Conservation (phyloP, 2,329 filamentous ascomycete species). For the Xylariaceae sp. region DNA sequence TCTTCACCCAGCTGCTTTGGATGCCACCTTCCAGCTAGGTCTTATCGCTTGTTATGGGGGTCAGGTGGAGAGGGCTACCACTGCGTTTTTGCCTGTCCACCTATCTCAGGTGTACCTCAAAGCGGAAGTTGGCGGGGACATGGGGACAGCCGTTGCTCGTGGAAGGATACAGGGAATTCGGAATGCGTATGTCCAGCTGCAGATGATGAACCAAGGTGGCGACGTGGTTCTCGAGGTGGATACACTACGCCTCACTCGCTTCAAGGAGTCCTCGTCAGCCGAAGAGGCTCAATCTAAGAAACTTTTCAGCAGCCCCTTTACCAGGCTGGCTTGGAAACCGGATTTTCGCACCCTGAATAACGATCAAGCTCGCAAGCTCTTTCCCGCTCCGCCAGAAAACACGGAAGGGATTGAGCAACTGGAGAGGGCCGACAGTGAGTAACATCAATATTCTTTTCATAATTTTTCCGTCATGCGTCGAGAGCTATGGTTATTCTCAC, state of each 20-base stretch:
- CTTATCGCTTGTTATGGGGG: slow-evolving; percentile 27
- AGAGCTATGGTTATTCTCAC: no score
- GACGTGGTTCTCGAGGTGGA: slow-evolving; percentile 13
- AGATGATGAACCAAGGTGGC: slow-evolving; percentile 14
- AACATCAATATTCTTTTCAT: no score
- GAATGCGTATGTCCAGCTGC: slow-evolving; percentile 13
- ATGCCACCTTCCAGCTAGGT: slow-evolving; percentile 22
- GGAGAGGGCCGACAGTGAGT: no score
- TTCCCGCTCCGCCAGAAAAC: slow-evolving; percentile 20
- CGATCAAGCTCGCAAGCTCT: slow-evolving; percentile 7
- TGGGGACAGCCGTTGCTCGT: slow-evolving; percentile 4
- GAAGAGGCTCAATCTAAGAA: not conserved
- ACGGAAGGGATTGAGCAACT: no score
- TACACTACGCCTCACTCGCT: no score
- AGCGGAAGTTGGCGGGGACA: not conserved
- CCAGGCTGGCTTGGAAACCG: slow-evolving; percentile 24
- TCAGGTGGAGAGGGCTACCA: slow-evolving; percentile 7
- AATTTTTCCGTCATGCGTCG: no score
- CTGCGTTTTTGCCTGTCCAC: slow-evolving; percentile 22
- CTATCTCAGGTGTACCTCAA: slow-evolving; percentile 19
- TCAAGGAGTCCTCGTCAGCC: slow-evolving; percentile 5
- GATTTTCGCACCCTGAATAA: slow-evolving; percentile 27
- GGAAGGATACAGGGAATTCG: no score
- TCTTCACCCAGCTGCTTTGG: slow-evolving; percentile 27
- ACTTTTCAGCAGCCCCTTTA: slow-evolving; percentile 9